These are phyloP conservation scores for Populus hybrid DNA, from an alignment of 441 rosid genomes.

Conservation along the genomic window DNA sequence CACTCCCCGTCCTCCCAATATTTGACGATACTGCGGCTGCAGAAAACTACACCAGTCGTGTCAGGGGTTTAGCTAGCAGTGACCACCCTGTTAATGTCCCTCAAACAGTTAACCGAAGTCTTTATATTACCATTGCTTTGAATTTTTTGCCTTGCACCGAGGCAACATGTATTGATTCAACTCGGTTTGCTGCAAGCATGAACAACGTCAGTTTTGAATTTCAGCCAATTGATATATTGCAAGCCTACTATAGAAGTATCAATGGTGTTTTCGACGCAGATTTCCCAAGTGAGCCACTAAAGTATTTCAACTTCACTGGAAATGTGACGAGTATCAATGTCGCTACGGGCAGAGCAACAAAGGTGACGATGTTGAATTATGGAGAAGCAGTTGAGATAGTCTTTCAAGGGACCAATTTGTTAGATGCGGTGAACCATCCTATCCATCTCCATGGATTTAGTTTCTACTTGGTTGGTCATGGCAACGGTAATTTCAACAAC, in stretches of 20 bases:
- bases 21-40: slow-evolving; percentile 27
- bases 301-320: slow-evolving; percentile 26
- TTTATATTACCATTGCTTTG: slow-evolving; percentile 21
- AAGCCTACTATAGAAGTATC: slow-evolving; percentile 32
- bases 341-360: slow-evolving; percentile 17
- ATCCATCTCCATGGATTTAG: slow-evolving; percentile 43
- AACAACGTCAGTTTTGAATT: slow-evolving; percentile 32
- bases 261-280: slow-evolving; percentile 13
- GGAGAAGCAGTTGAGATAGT: slow-evolving; percentile 31
- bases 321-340: slow-evolving; percentile 3
- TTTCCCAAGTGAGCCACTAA: slow-evolving; percentile 26
- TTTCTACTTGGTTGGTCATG: slow-evolving; percentile 40
- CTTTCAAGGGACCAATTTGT: slow-evolving; percentile 30
- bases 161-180: slow-evolving; percentile 4
- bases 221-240: slow-evolving; percentile 23
- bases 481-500: slow-evolving; percentile 39
- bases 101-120: slow-evolving; percentile 22
- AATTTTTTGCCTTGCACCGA: slow-evolving; percentile 25
- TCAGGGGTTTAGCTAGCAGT: slow-evolving; percentile 33
- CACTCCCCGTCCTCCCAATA: slow-evolving; percentile 37
- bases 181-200: slow-evolving; percentile 23
- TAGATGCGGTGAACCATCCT: slow-evolving; percentile 27
- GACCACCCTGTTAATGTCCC: slow-evolving; percentile 52
- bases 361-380: slow-evolving; percentile 24
- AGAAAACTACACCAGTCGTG: slow-evolving; percentile 14